Evolutionary conservation across 129 eudicot genomes (phyloP), one percentile per base, ranked within the genome.

Genomic region (Escallonia rubra): DNA sequence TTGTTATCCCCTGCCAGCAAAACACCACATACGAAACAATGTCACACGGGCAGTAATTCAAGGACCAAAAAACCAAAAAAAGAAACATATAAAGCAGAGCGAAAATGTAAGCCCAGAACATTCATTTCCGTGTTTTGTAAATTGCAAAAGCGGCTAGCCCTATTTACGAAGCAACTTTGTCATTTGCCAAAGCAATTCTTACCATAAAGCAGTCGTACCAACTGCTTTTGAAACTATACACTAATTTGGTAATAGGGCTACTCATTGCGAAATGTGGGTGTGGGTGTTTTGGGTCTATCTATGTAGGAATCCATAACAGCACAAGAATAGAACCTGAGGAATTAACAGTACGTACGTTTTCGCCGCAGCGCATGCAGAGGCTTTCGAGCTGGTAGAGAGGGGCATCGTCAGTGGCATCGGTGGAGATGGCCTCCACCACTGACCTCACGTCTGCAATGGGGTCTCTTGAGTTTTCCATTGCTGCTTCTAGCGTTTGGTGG

Each of bases 331-430:
- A 23, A 23, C 34, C 34, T 23, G 34, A 23, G 34, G 34, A 23
- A 23, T 23, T 23, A 23, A 23, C 10, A 9, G 10, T 46, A 46
- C 57, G 51, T 86, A 91, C 98, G 72, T 91, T 91, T 43, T 91
- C 78, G 34, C 85, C 79, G 60, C 98, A 91, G 8, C 96, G 85
- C 97, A 91, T 91, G 72, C 97, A 91, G 74, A 91, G 96, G 78
- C 97, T 91, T 70, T 91, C 96, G 45, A 88, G 76, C 63, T 72
- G 71, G 78, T 91, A 88, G 8, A 88, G 84, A 40, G 97, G 94
- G 44, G 93, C 79, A 59, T 83, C 95, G 16, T 76, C 87, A 8
- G 69, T 61, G 41, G 60, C 74, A 23, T 85, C 91, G 5, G 79
- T 81, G 0, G 85, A 72, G 47, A 91, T 80, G 3, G 96, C 88